phyloP scores from a whole-genome alignment of 2,329 filamentous ascomycete species.

The Berkeleyomyces basicola region DNA sequence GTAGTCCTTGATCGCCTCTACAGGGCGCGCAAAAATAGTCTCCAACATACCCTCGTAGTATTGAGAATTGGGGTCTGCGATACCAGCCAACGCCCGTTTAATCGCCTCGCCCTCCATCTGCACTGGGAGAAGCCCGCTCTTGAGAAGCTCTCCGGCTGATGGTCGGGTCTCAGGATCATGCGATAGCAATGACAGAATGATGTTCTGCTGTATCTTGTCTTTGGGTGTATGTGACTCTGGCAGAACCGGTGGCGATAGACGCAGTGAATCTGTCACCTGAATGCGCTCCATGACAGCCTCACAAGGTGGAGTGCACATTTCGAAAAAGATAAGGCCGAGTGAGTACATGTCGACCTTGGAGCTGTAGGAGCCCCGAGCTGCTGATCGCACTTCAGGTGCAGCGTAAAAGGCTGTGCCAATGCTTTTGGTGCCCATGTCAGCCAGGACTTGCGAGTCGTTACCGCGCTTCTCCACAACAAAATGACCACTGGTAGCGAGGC shows the following conservation, averaged over 20 bases:
- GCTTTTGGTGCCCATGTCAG: conserved; percentile 51
- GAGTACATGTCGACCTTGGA: conserved; percentile 98
- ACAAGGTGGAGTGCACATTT: conserved; percentile 70
- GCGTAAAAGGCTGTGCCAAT: conserved; percentile 77
- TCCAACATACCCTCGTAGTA: conserved; percentile 82
- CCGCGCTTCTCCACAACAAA: conserved; percentile 42
- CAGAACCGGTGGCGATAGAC: conserved; percentile 49
- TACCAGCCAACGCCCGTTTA: conserved; percentile 59
- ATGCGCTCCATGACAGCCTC: conserved; percentile 48
- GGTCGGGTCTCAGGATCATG: conserved; percentile 73
- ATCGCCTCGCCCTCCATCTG: conserved; percentile 90
- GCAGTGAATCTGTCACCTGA: conserved; percentile 48
- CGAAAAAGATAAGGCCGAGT: conserved; percentile 91
- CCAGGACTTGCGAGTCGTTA: conserved; percentile 17
- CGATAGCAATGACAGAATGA: conserved; percentile 63
- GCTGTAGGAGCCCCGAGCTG: conserved; percentile 61
- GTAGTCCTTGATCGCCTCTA: conserved; percentile 65
- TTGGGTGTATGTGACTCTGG: conserved; percentile 55
- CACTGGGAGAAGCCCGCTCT: conserved; percentile 72
- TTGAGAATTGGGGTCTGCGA: conserved; percentile 68
- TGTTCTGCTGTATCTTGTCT: conserved; percentile 58
- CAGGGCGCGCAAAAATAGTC: conserved; percentile 62
- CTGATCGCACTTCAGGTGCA: conserved; percentile 74
- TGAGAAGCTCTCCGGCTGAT: conserved; percentile 63
- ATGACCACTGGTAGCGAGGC: conserved; percentile 78